phyloP scores from a whole-genome alignment of 768 basidiomycete genomes.

The Boletus sensibilis region DNA sequence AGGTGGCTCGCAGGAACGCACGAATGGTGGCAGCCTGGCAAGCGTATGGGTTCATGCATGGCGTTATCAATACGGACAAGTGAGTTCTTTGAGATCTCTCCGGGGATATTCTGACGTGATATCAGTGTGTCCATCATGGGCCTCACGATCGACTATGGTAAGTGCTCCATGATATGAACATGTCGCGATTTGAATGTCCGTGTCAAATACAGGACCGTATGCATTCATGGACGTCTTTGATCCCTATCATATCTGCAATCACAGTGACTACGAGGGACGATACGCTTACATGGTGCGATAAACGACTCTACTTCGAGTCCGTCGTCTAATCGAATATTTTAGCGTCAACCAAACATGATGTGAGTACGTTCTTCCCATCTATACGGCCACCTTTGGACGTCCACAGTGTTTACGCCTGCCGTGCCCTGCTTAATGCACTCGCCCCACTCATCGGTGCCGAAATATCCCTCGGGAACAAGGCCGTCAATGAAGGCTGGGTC shows the following conservation, averaged over 20 bases:
- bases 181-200: not conserved
- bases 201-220: conserved; percentile 62
- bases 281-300: conserved; percentile 63
- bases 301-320: not conserved
- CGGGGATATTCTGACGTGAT: conserved; percentile 5
- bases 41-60: conserved; percentile 91
- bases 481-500: conserved; percentile 61
- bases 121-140: conserved; percentile 72
- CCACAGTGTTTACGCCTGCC: conserved; percentile 71
- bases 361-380: conserved; percentile 33
- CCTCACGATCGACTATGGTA: conserved; percentile 75
- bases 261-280: conserved; percentile 73
- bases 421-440: conserved; percentile 72
- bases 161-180: conserved; percentile 3
- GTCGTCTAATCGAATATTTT: conserved; percentile 5
- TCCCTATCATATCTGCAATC: conserved; percentile 84
- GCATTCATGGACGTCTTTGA: conserved; percentile 96
- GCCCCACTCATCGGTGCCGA: conserved; percentile 89
- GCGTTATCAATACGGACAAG: conserved; percentile 98
- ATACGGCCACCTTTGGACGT: conserved; percentile 2
- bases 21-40: conserved; percentile 96
- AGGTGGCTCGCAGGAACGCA: conserved; percentile 82
- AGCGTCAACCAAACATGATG: conserved; percentile 83
- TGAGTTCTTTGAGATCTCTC: conserved; percentile 31
- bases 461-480: conserved; percentile 48